phyloP scores from a whole-genome alignment of 1,284 basidiomycete species.

The Fomitopsis palustris region DNA sequence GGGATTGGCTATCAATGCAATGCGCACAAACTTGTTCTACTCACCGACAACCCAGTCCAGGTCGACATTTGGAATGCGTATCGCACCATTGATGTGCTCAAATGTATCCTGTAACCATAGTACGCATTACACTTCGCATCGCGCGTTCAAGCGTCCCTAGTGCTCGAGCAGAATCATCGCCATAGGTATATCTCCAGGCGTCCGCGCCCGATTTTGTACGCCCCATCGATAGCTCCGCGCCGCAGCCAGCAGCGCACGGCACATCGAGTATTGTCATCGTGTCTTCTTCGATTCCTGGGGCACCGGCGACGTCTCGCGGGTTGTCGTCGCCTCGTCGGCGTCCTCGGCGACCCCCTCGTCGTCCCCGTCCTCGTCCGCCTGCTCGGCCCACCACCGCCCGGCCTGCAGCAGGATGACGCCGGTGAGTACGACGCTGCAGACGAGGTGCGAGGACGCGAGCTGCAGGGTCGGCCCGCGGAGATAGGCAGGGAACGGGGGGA shows the following conservation, averaged over 20 bases:
- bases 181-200: neutral
- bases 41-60: no score
- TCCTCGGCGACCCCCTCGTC: constrained; percentile 17
- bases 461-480: constrained; percentile 63
- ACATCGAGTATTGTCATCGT: neutral
- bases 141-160: neutral
- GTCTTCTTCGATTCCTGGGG: neutral
- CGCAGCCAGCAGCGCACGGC: no score
- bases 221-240: neutral
- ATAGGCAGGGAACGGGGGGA: constrained; percentile 27
- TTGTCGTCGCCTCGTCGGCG: constrained; percentile 5
- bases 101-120: neutral
- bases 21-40: no score
- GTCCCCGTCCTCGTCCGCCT: constrained; percentile 41
- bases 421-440: constrained; percentile 79
- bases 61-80: no score
- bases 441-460: constrained; percentile 75
- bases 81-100: no score
- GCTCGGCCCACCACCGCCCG: constrained; percentile 77
- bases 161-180: neutral
- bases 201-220: neutral
- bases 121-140: neutral
- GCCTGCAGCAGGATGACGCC: constrained; percentile 77
- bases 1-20: no score
- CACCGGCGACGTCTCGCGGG: constrained; percentile 8